phyloP scores from a whole-genome alignment of 257 asterid genomes.

The Coffea eugenioides region DNA sequence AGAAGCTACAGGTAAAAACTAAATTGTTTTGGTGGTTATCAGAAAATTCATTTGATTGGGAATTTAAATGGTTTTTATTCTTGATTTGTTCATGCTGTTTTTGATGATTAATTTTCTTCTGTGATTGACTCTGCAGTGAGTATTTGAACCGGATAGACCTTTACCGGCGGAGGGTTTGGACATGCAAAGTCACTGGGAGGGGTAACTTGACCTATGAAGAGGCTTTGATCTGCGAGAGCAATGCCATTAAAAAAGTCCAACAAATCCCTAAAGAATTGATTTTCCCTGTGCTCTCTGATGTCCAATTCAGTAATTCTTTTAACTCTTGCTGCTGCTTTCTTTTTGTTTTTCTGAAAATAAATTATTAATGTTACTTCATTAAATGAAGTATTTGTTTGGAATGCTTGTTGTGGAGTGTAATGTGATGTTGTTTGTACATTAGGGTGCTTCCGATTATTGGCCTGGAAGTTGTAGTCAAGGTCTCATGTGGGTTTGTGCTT shows the following conservation, averaged over 20 bases:
- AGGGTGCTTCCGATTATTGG: not conserved
- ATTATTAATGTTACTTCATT: not conserved
- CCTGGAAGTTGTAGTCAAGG: not conserved
- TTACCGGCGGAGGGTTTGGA: conserved; percentile 76
- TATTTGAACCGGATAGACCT: conserved; percentile 76
- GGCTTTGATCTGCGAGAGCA: conserved; percentile 79
- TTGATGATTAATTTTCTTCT: not conserved
- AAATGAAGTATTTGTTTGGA: not conserved
- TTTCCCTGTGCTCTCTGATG: conserved; percentile 60
- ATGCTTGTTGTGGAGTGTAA: too few species aligned
- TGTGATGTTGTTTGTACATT: not conserved
- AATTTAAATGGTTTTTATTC: not conserved
- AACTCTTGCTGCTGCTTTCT: not conserved
- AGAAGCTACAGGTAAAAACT: conserved; percentile 56
- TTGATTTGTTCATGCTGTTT: not conserved
- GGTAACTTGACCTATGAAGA: conserved; percentile 82
- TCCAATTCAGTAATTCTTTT: conserved; percentile 76
- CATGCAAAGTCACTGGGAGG: conserved; percentile 91
- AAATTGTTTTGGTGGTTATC: not conserved
- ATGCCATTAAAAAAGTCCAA: conserved; percentile 56
- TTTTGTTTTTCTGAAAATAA: not conserved
- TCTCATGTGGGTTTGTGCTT: not conserved
- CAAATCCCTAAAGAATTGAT: conserved; percentile 62
- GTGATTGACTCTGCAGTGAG: conserved; percentile 44
- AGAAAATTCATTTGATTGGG: too few species aligned